These are phyloP conservation scores for Isoetes taiwanensis DNA, from an alignment of 75 land plant genomes.

Conservation along the genomic window DNA sequence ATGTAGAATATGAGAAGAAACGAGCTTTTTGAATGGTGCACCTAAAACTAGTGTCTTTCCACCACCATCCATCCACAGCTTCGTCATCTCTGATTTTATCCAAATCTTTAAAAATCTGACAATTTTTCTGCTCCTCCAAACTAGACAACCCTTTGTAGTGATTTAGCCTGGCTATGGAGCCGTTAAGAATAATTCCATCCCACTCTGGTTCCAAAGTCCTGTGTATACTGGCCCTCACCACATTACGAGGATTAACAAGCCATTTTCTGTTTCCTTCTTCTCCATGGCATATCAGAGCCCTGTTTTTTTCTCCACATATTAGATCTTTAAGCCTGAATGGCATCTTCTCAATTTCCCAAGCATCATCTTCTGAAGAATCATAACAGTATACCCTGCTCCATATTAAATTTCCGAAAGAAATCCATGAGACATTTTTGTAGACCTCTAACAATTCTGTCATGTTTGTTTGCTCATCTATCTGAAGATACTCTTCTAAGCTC, in stretches of 20 bases:
- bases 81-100: not conserved
- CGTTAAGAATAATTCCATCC: not conserved
- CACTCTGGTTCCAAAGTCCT: not conserved
- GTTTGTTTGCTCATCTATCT: not conserved
- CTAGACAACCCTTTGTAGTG: not conserved
- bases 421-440: not conserved
- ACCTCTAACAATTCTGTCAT: not conserved
- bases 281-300: conserved; percentile 1
- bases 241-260: not conserved
- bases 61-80: conserved; percentile 1
- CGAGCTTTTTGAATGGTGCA: no score
- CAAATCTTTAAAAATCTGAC: not conserved
- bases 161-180: conserved; percentile 4
- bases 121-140: not conserved
- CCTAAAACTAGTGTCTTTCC: not conserved
- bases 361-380: not conserved
- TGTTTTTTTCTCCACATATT: not conserved
- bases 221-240: not conserved
- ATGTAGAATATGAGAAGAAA: no score
- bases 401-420: not conserved
- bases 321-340: not conserved
- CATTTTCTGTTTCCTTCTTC: not conserved
- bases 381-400: conserved; percentile 1
- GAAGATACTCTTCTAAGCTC: conserved; percentile 1
- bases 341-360: not conserved